Percentiles rank a stretch among this genome's conserved stretches.
Evolutionary conservation across 129 eudicot species (phyloP).

Genomic region (Ambrosia trifida): DNA sequence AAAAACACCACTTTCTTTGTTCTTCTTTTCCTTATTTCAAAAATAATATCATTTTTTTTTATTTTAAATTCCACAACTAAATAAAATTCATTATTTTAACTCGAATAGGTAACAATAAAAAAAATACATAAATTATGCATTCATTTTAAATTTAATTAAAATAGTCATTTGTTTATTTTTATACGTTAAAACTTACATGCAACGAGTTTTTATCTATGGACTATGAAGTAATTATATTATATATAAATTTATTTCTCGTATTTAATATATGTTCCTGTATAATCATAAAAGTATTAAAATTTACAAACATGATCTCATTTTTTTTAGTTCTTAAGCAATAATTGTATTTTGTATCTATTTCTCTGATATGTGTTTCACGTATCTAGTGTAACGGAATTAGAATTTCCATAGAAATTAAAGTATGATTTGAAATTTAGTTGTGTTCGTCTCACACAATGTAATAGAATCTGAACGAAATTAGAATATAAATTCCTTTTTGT

Average conservation of each 20-base stretch:
- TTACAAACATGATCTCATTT: not conserved
- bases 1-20: not conserved
- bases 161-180: not conserved
- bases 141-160: not conserved
- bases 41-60: conserved; percentile 8
- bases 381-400: too few relatives aligned
- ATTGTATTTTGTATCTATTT: too few relatives aligned
- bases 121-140: not conserved
- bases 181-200: not conserved
- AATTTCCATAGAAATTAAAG: too few relatives aligned
- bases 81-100: conserved; percentile 4
- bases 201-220: not conserved
- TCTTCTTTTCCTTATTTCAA: conserved; percentile 8
- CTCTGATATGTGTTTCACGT: too few relatives aligned
- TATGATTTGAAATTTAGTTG: too few relatives aligned
- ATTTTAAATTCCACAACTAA: not conserved
- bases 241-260: not conserved
- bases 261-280: not conserved
- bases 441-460: too few relatives aligned
- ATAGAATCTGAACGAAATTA: too few relatives aligned
- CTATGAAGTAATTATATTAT: not conserved
- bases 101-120: not conserved
- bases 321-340: not conserved
- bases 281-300: not conserved
- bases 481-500: too few relatives aligned